phyloP scores from a whole-genome alignment of 1,284 basidiomycete species.

The Tranzscheliella williamsii region DNA sequence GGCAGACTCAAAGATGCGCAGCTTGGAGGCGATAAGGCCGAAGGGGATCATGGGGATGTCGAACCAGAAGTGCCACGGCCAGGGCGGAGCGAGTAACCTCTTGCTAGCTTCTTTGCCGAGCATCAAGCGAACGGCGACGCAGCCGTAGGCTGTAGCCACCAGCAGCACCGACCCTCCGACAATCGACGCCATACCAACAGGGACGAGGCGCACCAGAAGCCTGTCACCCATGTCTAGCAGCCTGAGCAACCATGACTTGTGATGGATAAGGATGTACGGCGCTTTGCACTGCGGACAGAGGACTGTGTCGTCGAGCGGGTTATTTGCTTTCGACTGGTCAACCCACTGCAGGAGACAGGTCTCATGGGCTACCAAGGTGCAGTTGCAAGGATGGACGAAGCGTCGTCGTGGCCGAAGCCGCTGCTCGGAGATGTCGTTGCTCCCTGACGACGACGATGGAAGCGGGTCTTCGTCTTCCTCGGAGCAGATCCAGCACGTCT shows the following conservation, averaged over 20 bases:
- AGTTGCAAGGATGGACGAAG: conserved; percentile 54
- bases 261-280: conserved; percentile 39
- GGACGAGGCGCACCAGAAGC: conserved; percentile 19
- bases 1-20: conserved; percentile 47
- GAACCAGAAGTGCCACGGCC: conserved; percentile 55
- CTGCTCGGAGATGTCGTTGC: background rate
- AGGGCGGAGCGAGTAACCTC: conserved; percentile 34
- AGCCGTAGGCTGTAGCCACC: conserved; percentile 41
- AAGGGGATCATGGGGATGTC: conserved; percentile 57
- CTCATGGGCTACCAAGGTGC: conserved; percentile 53
- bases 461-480: conserved; percentile 42
- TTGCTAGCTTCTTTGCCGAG: conserved; percentile 38
- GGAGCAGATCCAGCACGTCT: conserved; percentile 52
- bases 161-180: conserved; percentile 29
- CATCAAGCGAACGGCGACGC: conserved; percentile 40
- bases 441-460: background rate
- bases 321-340: conserved; percentile 29
- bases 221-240: conserved; percentile 35
- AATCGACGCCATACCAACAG: conserved; percentile 18
- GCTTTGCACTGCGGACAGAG: conserved; percentile 48
- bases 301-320: conserved; percentile 23
- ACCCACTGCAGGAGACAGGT: conserved; percentile 49
- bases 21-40: conserved; percentile 43
- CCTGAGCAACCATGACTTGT: conserved; percentile 27
- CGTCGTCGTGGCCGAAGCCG: conserved; percentile 11